Base-by-base conservation (phyloP, 768 basidiomycete genomes). In the Lanmaoa rubissima region DNA sequence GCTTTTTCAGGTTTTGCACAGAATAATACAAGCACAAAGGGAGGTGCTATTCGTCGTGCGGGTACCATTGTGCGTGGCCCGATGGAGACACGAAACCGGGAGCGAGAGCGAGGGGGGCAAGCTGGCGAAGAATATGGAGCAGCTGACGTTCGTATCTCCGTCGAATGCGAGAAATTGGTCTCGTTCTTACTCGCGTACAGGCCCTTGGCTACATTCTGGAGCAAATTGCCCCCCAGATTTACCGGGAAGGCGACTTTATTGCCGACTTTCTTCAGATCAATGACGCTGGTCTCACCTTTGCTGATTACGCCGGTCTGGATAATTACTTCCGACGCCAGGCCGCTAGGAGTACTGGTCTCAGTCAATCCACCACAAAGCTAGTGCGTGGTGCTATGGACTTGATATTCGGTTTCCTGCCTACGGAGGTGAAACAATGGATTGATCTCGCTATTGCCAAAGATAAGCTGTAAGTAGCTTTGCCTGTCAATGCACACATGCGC, bases 251-350 rank as follows among this genome's bases (percentile, higher is more conserved):
- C 64, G 86, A 87, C 34, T 98, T 97, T 73, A 85, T 97, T 58
- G 82, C 87, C 10, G 90, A 94, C 64, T 98, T 98, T 73, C 76
- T 98, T 47, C 94, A 94, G 67, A 89, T 97, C 68, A 92, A 93
- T 60, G 90, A 95, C 58, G 82, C 85, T 21, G 85, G 85, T 17
- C 79, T 94, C 14, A 97, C 96, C 1, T 98, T 94, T 71, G 96
- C 96, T 14, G 96, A 98, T 73, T 94, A 96, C 64, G 92, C 93
- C 84, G 85, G 86, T 44, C 76, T 98, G 57, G 96, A 98, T 68
- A 92, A 85, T 58, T 98, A 97, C 73, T 97, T 97, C 77, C 82
- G 92, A 26, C 78, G 96, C 47, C 92, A 98, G 68, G 96, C 96
- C n/a, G 78, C 87, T 7, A 79, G 91, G 28, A 77, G 83, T 49